A percentile compares a stretch with the other conserved stretches of the same genome.
phyloP scores from a whole-genome alignment of 2,329 filamentous ascomycete species.

The Colletotrichum simmondsii region DNA sequence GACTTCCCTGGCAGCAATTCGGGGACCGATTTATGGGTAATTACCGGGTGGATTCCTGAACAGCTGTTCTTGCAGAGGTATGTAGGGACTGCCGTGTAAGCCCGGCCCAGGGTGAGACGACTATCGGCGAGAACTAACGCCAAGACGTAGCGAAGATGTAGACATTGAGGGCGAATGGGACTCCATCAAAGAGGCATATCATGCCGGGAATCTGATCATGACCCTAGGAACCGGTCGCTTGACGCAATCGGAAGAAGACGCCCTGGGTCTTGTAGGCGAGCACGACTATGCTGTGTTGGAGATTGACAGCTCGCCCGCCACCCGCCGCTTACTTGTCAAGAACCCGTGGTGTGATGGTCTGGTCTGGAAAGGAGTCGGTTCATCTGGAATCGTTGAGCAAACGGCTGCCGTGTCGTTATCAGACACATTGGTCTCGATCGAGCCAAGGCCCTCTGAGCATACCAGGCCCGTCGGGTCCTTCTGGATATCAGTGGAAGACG shows the following conservation, averaged over 20 bases:
- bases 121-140: constrained; percentile 1
- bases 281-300: constrained; percentile 95
- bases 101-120: not conserved
- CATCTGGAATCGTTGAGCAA: constrained; percentile 27
- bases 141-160: constrained; percentile 73
- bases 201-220: constrained; percentile 82
- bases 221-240: constrained; percentile 92
- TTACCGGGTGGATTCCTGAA: constrained; percentile 97
- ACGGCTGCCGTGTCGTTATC: not conserved
- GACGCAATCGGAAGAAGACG: constrained; percentile 79
- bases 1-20: constrained; percentile 98
- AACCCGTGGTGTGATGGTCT: constrained; percentile 94
- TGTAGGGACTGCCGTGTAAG: constrained; percentile 22
- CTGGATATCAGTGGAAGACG: constrained; percentile 91
- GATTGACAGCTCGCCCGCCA: constrained; percentile 70
- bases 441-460: constrained; percentile 34
- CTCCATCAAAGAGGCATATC: constrained; percentile 79
- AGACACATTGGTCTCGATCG: constrained; percentile 26
- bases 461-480: constrained; percentile 74
- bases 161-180: constrained; percentile 82
- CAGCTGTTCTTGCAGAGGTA: constrained; percentile 89
- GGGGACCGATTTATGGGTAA: constrained; percentile 90
- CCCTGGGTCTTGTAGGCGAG: constrained; percentile 85
- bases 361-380: constrained; percentile 70
- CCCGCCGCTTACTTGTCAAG: constrained; percentile 83